Conservation (phyloP, 345 rosid genomes). For the Carallia brachiata region DNA sequence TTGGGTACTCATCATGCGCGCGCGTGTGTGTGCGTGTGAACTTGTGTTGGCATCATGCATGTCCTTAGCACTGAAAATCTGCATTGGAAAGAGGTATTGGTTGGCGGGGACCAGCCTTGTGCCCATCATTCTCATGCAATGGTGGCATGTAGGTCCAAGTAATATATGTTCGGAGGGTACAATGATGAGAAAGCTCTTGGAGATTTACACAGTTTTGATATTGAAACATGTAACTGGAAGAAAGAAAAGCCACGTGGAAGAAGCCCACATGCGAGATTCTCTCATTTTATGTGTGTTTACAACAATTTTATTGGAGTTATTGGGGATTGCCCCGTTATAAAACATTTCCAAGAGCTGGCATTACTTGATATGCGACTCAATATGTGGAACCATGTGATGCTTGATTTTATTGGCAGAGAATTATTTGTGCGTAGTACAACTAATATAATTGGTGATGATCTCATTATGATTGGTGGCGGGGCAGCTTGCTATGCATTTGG, state of each 20-base stretch:
- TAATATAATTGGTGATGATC: conserved; percentile 68
- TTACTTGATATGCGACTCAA: conserved; percentile 54
- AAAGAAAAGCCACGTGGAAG: conserved; percentile 63
- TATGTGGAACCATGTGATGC: conserved; percentile 61
- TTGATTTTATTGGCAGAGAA: conserved; percentile 59
- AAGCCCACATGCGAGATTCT: conserved; percentile 79
- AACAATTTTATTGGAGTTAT: conserved; percentile 64
- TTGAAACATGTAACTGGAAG: conserved; percentile 53
- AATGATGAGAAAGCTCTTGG: conserved; percentile 70
- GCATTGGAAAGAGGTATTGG: conserved; percentile 60
- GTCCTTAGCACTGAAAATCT: conserved; percentile 49
- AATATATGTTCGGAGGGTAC: conserved; percentile 81
- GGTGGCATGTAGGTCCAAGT: conserved; percentile 60
- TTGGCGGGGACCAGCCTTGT: conserved; percentile 60
- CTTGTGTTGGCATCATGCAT: conserved; percentile 20
- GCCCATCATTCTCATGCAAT: conserved; percentile 88
- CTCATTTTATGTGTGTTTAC: conserved; percentile 82
- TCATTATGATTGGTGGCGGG: conserved; percentile 83
- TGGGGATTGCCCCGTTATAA: conserved; percentile 89
- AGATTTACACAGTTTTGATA: conserved; percentile 77
- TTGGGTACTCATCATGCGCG: too few species aligned
- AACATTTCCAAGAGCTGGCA: conserved; percentile 65
- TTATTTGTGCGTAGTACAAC: conserved; percentile 73
- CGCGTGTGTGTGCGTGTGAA: too few species aligned
- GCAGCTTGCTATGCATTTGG: conserved; percentile 98